Evolutionary conservation across 2,329 filamentous ascomycete species (phyloP).

Genomic region (Didymella exigua): DNA sequence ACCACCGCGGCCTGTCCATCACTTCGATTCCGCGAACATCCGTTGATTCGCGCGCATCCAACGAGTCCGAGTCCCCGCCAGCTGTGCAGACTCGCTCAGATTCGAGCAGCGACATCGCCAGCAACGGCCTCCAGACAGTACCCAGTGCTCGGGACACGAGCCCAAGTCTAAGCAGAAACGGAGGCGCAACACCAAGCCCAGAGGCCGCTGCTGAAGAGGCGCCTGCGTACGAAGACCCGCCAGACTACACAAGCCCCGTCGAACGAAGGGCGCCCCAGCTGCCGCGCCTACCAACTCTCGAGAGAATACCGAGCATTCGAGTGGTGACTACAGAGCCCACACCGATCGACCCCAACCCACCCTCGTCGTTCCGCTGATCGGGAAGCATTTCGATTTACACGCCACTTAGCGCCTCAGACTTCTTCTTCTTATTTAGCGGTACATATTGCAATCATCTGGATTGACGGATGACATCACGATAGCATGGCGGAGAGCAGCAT

Average conservation of each 20-base stretch:
- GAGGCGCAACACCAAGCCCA: conserved; percentile 27
- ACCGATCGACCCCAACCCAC: conserved; percentile 24
- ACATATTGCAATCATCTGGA: conserved; percentile 1
- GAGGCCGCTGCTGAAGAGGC: conserved; percentile 42
- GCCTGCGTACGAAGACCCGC: conserved; percentile 55
- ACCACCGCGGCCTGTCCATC: conserved; percentile 52
- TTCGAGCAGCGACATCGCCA: conserved; percentile 26
- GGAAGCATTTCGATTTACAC: background rate
- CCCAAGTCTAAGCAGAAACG: conserved; percentile 33
- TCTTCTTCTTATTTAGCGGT: conserved; percentile 6
- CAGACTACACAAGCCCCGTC: conserved; percentile 54
- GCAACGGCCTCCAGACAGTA: conserved; percentile 53
- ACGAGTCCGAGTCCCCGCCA: conserved; percentile 43
- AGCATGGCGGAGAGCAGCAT: conserved; percentile 3
- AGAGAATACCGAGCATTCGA: conserved; percentile 52
- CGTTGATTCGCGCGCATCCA: conserved; percentile 45
- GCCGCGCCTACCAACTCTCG: conserved; percentile 40
- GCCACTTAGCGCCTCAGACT: background rate
- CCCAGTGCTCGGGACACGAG: conserved; percentile 48
- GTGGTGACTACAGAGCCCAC: conserved; percentile 49
- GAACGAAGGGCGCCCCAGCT: conserved; percentile 41
- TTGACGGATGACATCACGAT: conserved; percentile 8
- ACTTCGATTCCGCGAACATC: conserved; percentile 48
- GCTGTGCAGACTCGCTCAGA: conserved; percentile 27
- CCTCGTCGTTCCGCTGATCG: conserved; percentile 17